Percentiles rank a stretch among this genome's conserved stretches.
Evolutionary conservation across 106 monocot species (phyloP).

Genomic region (Allium sativum): DNA sequence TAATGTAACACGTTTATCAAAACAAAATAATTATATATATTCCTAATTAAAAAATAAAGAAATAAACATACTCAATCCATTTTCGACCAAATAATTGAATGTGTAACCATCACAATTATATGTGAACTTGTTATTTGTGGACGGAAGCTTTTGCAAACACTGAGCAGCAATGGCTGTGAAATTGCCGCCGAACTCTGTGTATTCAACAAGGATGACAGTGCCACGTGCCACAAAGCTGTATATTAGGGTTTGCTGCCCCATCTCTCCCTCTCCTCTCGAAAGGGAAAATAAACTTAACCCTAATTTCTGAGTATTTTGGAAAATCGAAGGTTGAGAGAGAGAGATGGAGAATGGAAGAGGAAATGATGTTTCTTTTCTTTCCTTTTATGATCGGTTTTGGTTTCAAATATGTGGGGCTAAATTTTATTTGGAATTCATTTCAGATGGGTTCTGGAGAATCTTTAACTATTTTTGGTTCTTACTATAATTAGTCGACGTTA

Average conservation of each 20-base stretch:
- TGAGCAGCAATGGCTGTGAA: slow-evolving; percentile 20
- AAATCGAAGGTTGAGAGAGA: not conserved
- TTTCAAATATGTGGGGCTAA: no score
- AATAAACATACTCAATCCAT: slow-evolving; percentile 14
- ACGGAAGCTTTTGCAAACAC: slow-evolving; percentile 21
- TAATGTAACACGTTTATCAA: not conserved
- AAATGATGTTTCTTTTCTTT: no score
- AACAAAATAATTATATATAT: no score
- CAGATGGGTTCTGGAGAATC: no score
- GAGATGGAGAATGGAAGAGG: not conserved
- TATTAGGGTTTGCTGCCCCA: slow-evolving; percentile 24
- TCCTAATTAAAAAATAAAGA: not conserved
- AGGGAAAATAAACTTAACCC: not conserved
- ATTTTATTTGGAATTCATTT: no score
- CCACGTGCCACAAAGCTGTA: slow-evolving; percentile 29
- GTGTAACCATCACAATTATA: slow-evolving; percentile 23
- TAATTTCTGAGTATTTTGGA: not conserved
- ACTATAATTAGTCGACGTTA: no score
- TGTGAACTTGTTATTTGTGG: slow-evolving; percentile 28
- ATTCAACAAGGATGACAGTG: slow-evolving; percentile 19
- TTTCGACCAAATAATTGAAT: slow-evolving; percentile 25
- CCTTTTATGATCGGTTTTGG: no score
- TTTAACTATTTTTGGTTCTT: no score
- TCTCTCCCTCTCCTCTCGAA: not conserved
- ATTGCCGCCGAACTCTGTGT: slow-evolving; percentile 26